Evolutionary conservation across 441 rosid genomes (phyloP).

Genomic region (Hura crepitans): DNA sequence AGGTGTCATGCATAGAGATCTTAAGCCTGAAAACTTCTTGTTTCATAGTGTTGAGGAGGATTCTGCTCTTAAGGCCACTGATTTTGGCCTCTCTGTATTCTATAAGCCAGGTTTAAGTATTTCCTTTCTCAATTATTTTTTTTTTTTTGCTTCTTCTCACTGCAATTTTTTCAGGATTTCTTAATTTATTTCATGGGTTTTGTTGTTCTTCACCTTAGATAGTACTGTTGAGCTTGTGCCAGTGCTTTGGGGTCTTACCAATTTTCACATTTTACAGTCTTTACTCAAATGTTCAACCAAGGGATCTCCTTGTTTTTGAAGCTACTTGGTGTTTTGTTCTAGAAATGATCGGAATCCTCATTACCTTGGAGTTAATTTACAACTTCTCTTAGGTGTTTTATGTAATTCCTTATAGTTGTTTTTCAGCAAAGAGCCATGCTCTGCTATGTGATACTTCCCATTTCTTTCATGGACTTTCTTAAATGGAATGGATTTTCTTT

Average conservation of each 20-base stretch:
- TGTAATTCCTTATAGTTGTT: not conserved
- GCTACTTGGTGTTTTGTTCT: not conserved
- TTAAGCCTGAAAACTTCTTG: constrained; percentile 90
- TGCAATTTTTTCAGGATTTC: not conserved
- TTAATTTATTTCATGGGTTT: constrained; percentile 7
- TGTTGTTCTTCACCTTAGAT: constrained; percentile 32
- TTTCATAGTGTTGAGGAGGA: constrained; percentile 56
- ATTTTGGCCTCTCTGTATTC: constrained; percentile 82
- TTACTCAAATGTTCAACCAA: not conserved
- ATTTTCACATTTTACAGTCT: not conserved
- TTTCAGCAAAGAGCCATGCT: not conserved
- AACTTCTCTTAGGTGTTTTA: not conserved
- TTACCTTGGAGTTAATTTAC: not conserved
- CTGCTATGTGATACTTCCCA: not conserved
- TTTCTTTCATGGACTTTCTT: not conserved
- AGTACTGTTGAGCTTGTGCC: constrained; percentile 20
- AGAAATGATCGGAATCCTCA: not conserved
- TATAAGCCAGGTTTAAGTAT: constrained; percentile 60
- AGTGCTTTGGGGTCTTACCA: not conserved
- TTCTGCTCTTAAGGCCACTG: constrained; percentile 68
- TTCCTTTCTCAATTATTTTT: not conserved
- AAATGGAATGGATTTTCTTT: not conserved
- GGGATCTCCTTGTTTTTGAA: constrained; percentile 16
- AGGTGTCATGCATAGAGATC: constrained; percentile 86
- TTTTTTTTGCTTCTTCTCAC: not conserved